Evolutionary conservation across 306 rosid species (phyloP).

Genomic region (Macrotyloma uniflorum): DNA sequence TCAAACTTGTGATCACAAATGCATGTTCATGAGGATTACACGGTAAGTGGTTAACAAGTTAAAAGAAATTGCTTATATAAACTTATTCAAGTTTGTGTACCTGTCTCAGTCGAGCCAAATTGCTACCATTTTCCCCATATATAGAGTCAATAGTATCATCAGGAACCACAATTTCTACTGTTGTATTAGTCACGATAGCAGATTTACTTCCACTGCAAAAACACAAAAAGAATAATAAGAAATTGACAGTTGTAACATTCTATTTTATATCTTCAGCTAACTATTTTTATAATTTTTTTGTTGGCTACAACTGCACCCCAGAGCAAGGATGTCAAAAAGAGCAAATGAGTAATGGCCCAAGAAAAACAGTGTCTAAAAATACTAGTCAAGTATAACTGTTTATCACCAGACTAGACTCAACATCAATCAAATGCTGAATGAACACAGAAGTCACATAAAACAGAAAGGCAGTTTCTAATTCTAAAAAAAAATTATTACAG

Average conservation of each 20-base stretch:
- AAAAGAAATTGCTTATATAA: background rate
- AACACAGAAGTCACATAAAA: background rate
- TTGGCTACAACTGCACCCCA: conserved; percentile 10
- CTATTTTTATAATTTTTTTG: conserved; percentile 20
- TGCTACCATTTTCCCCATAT: conserved; percentile 90
- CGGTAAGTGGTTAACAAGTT: conserved; percentile 18
- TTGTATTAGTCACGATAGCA: conserved; percentile 91
- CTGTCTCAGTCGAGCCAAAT: conserved; percentile 90
- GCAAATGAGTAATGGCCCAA: conserved; percentile 18
- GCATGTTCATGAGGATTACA: conserved; percentile 4
- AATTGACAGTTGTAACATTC: conserved; percentile 6
- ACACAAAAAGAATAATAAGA: conserved; percentile 23
- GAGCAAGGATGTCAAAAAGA: conserved; percentile 23
- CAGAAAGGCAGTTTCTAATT: background rate
- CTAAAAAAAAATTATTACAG: background rate
- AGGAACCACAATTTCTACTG: conserved; percentile 91
- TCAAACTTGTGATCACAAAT: background rate
- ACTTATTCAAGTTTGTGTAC: conserved; percentile 40
- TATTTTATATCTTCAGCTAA: background rate
- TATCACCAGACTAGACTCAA: background rate
- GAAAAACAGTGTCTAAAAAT: conserved; percentile 22
- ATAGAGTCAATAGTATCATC: conserved; percentile 80
- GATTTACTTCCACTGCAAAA: conserved; percentile 83
- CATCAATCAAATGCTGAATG: background rate
- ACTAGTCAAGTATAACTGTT: conserved; percentile 1